Base-by-base conservation (phyloP, 768 basidiomycete genomes). In the Xerocomellus intermedius region DNA sequence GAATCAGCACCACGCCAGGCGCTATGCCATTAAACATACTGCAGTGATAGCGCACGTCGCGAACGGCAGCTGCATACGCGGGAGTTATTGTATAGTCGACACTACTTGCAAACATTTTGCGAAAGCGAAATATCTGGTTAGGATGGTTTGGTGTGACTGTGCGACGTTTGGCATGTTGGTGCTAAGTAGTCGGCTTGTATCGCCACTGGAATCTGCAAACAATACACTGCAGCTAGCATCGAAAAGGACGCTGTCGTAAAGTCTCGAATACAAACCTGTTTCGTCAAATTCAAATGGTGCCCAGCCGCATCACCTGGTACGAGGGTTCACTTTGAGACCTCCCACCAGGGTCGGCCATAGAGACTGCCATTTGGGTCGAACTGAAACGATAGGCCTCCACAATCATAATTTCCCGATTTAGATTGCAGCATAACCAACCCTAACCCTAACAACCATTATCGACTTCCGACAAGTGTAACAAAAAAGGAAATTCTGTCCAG, bases 1-100 rank as follows among this genome's bases (percentile, higher is more conserved):
- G 26, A 2, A 46, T 66, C 24, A 66, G 51, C 8, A 54, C 3
- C 12, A 12, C 21, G 16, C 6, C 9, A 36, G 36, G 16, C 4
- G 19, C 14, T 35, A 1, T 2, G 4, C 10, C 8, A 35, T 12
- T 10, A 17, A 21, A 24, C 57, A 7, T 39, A 64, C 64, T 7
- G 10, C 53, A 42, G 14, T 66, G 57, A 14, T 41, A 64, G 36
- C 37, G 28, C 19, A 64, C 57, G 3, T 63, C 28, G 7, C 37
- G 54, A 47, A 47, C 47, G 4, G 54, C 42, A 21, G 36, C 35
- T 24, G 24, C 49, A 43, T 28, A 9, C 2, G 6, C 21, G 6
- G 44, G 47, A 32, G 19, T 4, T 16, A 53, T 37, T 19, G 21
- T 42, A 14, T 33, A 5, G 37, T 22, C 9, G 19, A 33, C 5